Base-by-base conservation (phyloP, 2,329 filamentous ascomycete genomes). In the Ceratocystis cubensis region DNA sequence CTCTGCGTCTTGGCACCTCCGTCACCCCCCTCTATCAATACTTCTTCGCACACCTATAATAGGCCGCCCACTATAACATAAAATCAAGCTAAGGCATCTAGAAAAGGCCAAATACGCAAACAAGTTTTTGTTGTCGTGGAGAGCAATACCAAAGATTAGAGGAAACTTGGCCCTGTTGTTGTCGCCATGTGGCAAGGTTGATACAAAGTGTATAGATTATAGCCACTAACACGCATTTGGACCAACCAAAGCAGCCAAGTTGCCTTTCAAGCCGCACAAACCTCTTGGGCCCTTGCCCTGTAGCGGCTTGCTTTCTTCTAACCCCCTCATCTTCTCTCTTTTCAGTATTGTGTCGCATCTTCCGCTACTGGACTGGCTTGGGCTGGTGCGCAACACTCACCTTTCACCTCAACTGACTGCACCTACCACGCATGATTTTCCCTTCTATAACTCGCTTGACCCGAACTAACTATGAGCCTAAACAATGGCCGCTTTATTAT, bases 381-480 rank as follows among this genome's bases (percentile, higher is more conserved):
- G 20, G 50, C 50, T 8, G 13, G 28, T 57, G 15, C 28, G 28
- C 53, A 59, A 17, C 53, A 37, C 48, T 53, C 48, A 53, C 46
- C 46, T 50, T 50, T 50, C 46, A 50, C 22, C 48, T 53, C 48
- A 53, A 53, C 48, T 53, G 20, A 20, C 53, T 33, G 53, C 53
- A 59, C 53, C 53, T 59, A 59, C 53, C 53, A 59, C 28, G 53
- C 53, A 59, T 59, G 53, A 20, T 33, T 59, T 59, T 59, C 25
- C 28, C 7, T 13, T 15, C 28, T 59, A 59, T 59, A 30, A 59
- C 53, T 59, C 53, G 53, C 53, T 59, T 59, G 53, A 59, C 53
- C 53, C 28, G 53, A 59, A 17, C 53, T 15, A 59, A 59, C 13
- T 1, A 30, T 20, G 5, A 3, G 13, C 53, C 28, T 37, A 33